phyloP scores from a whole-genome alignment of 2,329 filamentous ascomycete species.

The Cladosporium phlei region DNA sequence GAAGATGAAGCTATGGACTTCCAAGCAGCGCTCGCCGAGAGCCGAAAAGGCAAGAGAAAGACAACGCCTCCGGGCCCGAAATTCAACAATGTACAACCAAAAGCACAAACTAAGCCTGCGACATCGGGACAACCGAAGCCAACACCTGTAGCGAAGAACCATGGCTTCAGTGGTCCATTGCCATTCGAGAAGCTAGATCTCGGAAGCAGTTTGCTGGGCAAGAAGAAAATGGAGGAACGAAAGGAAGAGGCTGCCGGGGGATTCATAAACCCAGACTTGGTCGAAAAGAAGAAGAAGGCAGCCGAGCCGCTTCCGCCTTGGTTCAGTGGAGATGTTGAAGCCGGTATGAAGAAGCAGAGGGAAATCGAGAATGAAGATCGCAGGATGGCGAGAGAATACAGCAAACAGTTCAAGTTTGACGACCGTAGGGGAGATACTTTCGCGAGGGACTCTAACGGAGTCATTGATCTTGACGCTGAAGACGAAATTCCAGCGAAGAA shows the following conservation, averaged over 20 bases:
- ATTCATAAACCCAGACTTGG: slow-evolving; percentile 53
- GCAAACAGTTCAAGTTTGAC: slow-evolving; percentile 59
- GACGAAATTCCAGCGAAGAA: slow-evolving; percentile 31
- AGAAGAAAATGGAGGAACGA: slow-evolving; percentile 49
- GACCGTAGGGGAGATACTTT: slow-evolving; percentile 43
- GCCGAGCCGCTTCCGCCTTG: slow-evolving; percentile 69
- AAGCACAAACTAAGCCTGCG: slow-evolving; percentile 30
- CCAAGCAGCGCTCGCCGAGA: slow-evolving; percentile 67
- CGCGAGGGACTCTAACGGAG: slow-evolving; percentile 47
- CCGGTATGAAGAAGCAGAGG: slow-evolving; percentile 53
- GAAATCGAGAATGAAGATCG: slow-evolving; percentile 41
- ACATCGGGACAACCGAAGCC: slow-evolving; percentile 13
- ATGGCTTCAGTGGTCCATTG: slow-evolving; percentile 69
- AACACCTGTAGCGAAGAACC: slow-evolving; percentile 43
- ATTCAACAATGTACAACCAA: slow-evolving; percentile 16
- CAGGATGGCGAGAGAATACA: slow-evolving; percentile 54
- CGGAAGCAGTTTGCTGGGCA: slow-evolving; percentile 54
- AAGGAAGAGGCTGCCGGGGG: slow-evolving; percentile 58
- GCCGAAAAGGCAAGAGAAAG: slow-evolving; percentile 46
- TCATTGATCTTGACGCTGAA: slow-evolving; percentile 45
- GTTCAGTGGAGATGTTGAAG: slow-evolving; percentile 56
- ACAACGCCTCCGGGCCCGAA: slow-evolving; percentile 17
- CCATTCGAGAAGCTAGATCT: slow-evolving; percentile 81
- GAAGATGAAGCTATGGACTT: slow-evolving; percentile 77
- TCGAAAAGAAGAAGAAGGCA: slow-evolving; percentile 37